Conservation (phyloP, 805 yeast species). For the Wickerhamomyces ciferrii region DNA sequence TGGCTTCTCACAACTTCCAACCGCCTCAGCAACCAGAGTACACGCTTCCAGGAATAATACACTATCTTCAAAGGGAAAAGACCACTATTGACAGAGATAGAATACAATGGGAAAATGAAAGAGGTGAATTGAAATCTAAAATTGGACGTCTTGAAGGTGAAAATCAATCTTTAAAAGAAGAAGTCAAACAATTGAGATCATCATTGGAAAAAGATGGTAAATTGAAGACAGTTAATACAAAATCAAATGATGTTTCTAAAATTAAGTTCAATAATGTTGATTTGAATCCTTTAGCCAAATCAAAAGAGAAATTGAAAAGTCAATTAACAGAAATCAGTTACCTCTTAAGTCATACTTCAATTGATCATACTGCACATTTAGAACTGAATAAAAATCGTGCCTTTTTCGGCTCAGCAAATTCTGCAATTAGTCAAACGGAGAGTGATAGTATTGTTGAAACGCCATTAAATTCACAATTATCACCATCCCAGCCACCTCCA, state of each 20-base stretch:
- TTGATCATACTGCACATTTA: not conserved
- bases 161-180: constrained; percentile 17
- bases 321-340: not conserved
- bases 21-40: not conserved
- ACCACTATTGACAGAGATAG: constrained; percentile 51
- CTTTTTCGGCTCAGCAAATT: not conserved
- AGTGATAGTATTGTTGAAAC: not conserved
- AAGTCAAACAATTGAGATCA: not conserved
- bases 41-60: constrained; percentile 44
- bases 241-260: not conserved
- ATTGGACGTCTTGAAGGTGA: constrained; percentile 49
- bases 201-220: not conserved
- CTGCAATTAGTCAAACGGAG: not conserved
- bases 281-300: not conserved
- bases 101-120: constrained; percentile 52
- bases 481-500: not conserved
- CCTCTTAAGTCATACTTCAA: not conserved
- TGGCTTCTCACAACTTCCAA: not conserved
- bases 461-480: not conserved
- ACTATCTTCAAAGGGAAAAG: constrained; percentile 52
- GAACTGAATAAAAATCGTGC: not conserved
- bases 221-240: too few species aligned
- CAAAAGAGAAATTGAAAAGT: not conserved
- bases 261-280: not conserved
- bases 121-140: constrained; percentile 46